phyloP scores from a whole-genome alignment of 108 stramenopile species.

The Skeletonema grethae region DNA sequence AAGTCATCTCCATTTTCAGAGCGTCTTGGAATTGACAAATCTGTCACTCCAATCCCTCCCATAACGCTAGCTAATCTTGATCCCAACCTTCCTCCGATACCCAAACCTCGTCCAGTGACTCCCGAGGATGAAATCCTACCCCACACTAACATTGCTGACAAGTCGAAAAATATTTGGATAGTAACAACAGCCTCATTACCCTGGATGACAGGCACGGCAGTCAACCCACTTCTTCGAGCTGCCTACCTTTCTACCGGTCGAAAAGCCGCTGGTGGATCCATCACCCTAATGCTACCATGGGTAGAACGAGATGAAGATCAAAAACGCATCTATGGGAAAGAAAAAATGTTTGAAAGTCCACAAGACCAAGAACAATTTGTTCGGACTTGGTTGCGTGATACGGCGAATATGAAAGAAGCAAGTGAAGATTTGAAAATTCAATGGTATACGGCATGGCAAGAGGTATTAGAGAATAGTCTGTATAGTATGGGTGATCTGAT shows the following conservation, averaged over 20 bases:
- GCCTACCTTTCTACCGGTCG: slow-evolving; percentile 77
- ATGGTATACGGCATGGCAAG: slow-evolving; percentile 61
- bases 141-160: slow-evolving; percentile 73
- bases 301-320: slow-evolving; percentile 71
- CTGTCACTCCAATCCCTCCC: slow-evolving; percentile 22
- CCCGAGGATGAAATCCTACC: slow-evolving; percentile 64
- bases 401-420: slow-evolving; percentile 47
- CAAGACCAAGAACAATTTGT: slow-evolving; percentile 79
- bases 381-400: slow-evolving; percentile 60
- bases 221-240: slow-evolving; percentile 89
- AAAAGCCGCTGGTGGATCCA: slow-evolving; percentile 57
- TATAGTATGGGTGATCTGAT: slow-evolving; percentile 78
- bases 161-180: slow-evolving; percentile 81
- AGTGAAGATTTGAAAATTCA: slow-evolving; percentile 40
- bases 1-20: slow-evolving; percentile 4
- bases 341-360: slow-evolving; percentile 55
- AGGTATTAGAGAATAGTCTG: slow-evolving; percentile 47
- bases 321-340: slow-evolving; percentile 59
- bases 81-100: slow-evolving; percentile 49
- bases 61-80: slow-evolving; percentile 37
- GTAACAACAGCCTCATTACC: slow-evolving; percentile 90
- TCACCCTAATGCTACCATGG: slow-evolving; percentile 90
- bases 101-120: slow-evolving; percentile 54
- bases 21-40: slow-evolving; percentile 16
- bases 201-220: slow-evolving; percentile 94